Conservation (phyloP, 2,329 filamentous ascomycete species). For the Pezicula neosporulosa region DNA sequence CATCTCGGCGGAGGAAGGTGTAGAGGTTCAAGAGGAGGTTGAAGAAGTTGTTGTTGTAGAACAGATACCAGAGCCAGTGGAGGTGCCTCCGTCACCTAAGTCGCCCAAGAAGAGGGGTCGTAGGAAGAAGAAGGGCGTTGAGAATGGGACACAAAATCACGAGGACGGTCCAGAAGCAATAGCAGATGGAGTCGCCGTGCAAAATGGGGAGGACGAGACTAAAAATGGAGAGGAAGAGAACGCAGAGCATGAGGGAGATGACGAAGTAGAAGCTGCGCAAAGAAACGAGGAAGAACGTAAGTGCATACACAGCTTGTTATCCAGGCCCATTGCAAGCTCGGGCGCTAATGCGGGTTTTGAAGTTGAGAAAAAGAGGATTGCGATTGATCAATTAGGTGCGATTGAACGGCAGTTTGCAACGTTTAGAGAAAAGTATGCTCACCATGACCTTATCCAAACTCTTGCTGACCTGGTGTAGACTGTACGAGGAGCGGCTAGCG, state of each 20-base stretch:
- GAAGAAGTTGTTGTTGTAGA: slow-evolving; percentile 36
- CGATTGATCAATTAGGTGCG: slow-evolving; percentile 72
- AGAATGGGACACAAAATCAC: slow-evolving; percentile 20
- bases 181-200: slow-evolving; percentile 11
- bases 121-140: slow-evolving; percentile 30
- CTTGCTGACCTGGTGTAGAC: slow-evolving; percentile 43
- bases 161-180: slow-evolving; percentile 17
- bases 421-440: slow-evolving; percentile 70
- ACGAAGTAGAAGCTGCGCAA: slow-evolving; percentile 54
- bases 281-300: slow-evolving; percentile 65
- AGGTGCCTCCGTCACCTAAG: slow-evolving; percentile 14
- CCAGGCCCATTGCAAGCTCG: slow-evolving; percentile 5
- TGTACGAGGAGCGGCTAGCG: slow-evolving; percentile 85
- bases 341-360: slow-evolving; percentile 29
- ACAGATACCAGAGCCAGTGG: slow-evolving; percentile 25
- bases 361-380: slow-evolving; percentile 77
- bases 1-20: slow-evolving; percentile 31
- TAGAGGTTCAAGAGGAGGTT: slow-evolving; percentile 38
- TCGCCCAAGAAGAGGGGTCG: slow-evolving; percentile 29
- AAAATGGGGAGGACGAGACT: slow-evolving; percentile 24
- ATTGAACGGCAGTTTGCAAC: slow-evolving; percentile 88
- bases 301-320: slow-evolving; percentile 18
- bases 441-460: neutral
- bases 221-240: slow-evolving; percentile 48
- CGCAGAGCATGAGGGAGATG: slow-evolving; percentile 52